phyloP scores from a whole-genome alignment of 352 stramenopile genomes.

The Pythium insidiosum region DNA sequence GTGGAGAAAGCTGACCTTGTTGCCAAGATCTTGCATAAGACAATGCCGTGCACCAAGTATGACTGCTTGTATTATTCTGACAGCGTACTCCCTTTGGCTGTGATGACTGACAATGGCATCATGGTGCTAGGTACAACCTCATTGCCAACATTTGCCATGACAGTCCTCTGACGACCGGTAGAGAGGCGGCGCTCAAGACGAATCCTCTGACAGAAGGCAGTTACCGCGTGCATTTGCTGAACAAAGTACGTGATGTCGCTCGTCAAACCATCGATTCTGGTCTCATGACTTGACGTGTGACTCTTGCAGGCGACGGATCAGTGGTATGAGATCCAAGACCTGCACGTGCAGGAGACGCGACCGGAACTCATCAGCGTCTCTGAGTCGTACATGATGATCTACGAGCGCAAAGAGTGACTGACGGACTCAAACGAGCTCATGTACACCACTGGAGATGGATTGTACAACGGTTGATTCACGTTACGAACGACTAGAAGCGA shows the following conservation, averaged over 20 bases:
- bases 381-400: constrained; percentile 91
- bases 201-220: constrained; percentile 94
- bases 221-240: constrained; percentile 96
- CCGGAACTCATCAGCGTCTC: constrained; percentile 97
- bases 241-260: constrained; percentile 43
- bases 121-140: constrained; percentile 98
- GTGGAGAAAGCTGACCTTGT: constrained; percentile 77
- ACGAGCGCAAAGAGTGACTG: constrained; percentile 84
- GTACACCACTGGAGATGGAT: too few relatives aligned
- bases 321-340: constrained; percentile 99
- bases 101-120: neutral
- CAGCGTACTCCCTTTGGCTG: neutral
- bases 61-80: constrained; percentile 1
- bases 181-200: constrained; percentile 79
- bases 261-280: neutral
- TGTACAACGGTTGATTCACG: too few relatives aligned
- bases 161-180: constrained; percentile 88
- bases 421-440: too few relatives aligned
- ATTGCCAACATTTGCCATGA: constrained; percentile 98
- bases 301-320: constrained; percentile 81
- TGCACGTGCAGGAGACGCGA: constrained; percentile 97
- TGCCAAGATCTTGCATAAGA: constrained; percentile 44
- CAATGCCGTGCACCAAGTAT: constrained; percentile 60
- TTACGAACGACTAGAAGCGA: too few relatives aligned
- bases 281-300: constrained; percentile 4